phyloP scores from a whole-genome alignment of 345 rosid genomes.

The Salix koriyanagi region DNA sequence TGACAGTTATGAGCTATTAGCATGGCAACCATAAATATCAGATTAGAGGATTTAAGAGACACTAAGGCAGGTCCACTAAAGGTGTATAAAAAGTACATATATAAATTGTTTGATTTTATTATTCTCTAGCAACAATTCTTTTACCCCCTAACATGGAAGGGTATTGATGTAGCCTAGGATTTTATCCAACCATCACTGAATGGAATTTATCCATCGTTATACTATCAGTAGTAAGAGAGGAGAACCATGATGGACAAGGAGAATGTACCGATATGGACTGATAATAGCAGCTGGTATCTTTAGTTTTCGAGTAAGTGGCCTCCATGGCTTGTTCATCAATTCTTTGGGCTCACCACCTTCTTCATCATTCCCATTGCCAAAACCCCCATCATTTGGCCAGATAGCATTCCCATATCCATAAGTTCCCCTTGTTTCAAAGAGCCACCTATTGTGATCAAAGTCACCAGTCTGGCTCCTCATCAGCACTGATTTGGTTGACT shows the following conservation, averaged over 20 bases:
- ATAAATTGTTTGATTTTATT: neutral
- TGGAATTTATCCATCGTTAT: neutral
- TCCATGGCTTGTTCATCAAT: conserved; percentile 88
- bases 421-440: conserved; percentile 85
- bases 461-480: conserved; percentile 97
- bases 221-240: neutral
- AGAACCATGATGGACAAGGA: neutral
- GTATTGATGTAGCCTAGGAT: too few relatives aligned
- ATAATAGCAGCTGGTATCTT: conserved; percentile 90
- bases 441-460: conserved; percentile 91
- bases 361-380: conserved; percentile 46
- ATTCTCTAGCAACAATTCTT: neutral
- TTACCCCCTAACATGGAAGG: too few relatives aligned
- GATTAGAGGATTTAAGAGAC: neutral
- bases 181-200: too few relatives aligned
- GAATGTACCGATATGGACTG: conserved; percentile 82
- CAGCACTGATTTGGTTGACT: conserved; percentile 70
- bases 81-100: neutral
- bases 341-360: conserved; percentile 60
- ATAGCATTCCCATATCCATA: conserved; percentile 97
- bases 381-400: conserved; percentile 89
- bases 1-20: neutral
- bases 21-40: neutral
- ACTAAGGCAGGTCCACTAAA: neutral
- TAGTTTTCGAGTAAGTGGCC: conserved; percentile 87